phyloP scores from a whole-genome alignment of 768 basidiomycete species.

The Rhodosporidiobolus sp. region DNA sequence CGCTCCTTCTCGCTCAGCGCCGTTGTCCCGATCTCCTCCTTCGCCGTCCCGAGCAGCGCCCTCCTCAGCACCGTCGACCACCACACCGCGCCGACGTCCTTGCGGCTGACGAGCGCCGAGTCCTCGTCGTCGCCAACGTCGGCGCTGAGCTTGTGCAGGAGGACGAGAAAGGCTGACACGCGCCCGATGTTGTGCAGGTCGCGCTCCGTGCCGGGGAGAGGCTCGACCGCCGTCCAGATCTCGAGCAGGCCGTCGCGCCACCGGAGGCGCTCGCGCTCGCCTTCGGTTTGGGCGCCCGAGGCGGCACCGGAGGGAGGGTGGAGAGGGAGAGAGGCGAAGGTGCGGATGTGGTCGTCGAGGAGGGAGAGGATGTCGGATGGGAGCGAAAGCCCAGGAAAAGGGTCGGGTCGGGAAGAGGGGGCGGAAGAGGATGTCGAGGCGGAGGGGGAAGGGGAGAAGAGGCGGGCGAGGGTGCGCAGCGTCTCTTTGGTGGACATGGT shows the following conservation, averaged over 20 bases:
- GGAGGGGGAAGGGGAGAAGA: slow-evolving; percentile 25
- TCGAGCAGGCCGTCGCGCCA: slow-evolving; percentile 36
- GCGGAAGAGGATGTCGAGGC: slow-evolving; percentile 1
- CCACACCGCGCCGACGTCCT: slow-evolving; percentile 33
- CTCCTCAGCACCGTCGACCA: slow-evolving; percentile 29
- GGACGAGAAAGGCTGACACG: slow-evolving; percentile 32
- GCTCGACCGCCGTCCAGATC: slow-evolving; percentile 30
- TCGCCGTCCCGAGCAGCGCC: slow-evolving; percentile 31
- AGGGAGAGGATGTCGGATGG: background rate
- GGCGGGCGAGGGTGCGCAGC: slow-evolving; percentile 8
- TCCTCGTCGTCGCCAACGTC: slow-evolving; percentile 38
- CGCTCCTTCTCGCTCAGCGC: background rate
- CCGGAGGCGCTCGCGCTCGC: slow-evolving; percentile 22
- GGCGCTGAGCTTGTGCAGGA: slow-evolving; percentile 30
- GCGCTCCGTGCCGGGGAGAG: slow-evolving; percentile 31
- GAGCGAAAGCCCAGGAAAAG: background rate
- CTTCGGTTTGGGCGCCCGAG: slow-evolving; percentile 6
- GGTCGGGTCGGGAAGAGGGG: slow-evolving; percentile 5
- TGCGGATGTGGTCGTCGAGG: slow-evolving; percentile 4
- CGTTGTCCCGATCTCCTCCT: background rate
- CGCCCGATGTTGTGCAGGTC: slow-evolving; percentile 18
- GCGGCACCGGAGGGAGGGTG: background rate
- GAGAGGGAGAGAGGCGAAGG: slow-evolving; percentile 13
- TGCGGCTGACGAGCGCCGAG: slow-evolving; percentile 22
- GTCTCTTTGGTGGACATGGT: slow-evolving; percentile 27